Evolutionary conservation across 805 yeast species (phyloP).

Genomic region (Pachysolen tannophilus): DNA sequence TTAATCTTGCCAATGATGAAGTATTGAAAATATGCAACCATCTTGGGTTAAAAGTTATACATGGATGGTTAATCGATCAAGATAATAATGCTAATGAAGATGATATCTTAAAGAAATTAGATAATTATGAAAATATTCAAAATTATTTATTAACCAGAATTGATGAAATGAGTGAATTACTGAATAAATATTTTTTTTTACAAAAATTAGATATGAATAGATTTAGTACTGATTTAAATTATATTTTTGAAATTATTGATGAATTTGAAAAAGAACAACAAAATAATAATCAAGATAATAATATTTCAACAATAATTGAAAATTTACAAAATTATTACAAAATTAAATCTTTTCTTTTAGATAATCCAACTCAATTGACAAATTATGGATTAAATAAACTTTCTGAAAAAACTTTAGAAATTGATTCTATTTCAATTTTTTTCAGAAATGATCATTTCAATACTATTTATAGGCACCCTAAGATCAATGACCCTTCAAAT

Average conservation of each 20-base stretch:
- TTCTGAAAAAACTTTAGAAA: constrained; percentile 26
- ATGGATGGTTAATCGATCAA: constrained; percentile 71
- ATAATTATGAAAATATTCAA: constrained; percentile 3
- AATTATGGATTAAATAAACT: constrained; percentile 49
- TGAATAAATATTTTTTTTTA: constrained; percentile 14
- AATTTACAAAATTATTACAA: too few species aligned
- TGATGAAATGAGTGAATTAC: constrained; percentile 22
- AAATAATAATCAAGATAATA: too few species aligned
- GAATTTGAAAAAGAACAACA: constrained; percentile 20
- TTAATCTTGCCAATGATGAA: constrained; percentile 9
- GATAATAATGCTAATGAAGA: background rate
- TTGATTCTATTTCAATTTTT: constrained; percentile 56
- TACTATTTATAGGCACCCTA: constrained; percentile 61
- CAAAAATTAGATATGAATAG: too few species aligned
- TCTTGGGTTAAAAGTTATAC: constrained; percentile 37
- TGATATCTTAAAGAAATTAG: background rate
- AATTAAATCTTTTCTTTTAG: constrained; percentile 51
- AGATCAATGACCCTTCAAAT: too few species aligned
- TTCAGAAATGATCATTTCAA: constrained; percentile 89
- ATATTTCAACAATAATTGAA: too few species aligned
- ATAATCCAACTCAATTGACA: constrained; percentile 73
- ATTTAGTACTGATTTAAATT: too few species aligned
- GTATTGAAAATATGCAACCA: constrained; percentile 18
- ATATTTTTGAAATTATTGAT: too few species aligned
- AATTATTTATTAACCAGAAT: constrained; percentile 13